Evolutionary conservation across 768 basidiomycete species (phyloP), one percentile per base, ranked within the genome.

Genomic region (Mrakia frigida): DNA sequence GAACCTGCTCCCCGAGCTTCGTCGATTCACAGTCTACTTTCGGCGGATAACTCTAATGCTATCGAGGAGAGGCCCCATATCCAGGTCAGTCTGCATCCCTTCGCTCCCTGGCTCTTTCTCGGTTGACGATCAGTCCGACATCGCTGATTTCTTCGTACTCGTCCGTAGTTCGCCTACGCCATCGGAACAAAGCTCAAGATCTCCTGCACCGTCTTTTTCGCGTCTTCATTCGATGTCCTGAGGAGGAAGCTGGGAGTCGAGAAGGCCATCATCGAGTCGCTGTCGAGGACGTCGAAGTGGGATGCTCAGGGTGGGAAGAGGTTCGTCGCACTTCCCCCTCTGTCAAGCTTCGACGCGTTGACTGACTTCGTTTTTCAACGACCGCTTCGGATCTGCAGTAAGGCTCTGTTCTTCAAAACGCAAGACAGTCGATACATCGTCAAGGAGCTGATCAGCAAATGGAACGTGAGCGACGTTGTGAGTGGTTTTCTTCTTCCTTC

Each of bases 161-260:
- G 25, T 56, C 10, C 25, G n/a, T 39, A 68, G 65, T 68, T 68
- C 65, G 90, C 91, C 76, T 91, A 90, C 87, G 90, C 89, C 2
- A 85, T 92, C 70, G 90, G 91, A 53, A 90, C 90, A 81, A 61
- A 88, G 76, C 84, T 91, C 75, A 90, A 89, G 83, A 89, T 92
- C 81, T 90, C 89, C 81, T 93, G 91, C 81, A 93, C 90, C 23
- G 89, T 90, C 18, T 93, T 92, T 82, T 92, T 90, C 81, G 91
- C 92, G 46, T 88, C 88, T 77, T 90, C 92, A 81, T 94, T 94
- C 81, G 91, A 92, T 80, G 80, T 84, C 35, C 84, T 93, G 31
- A 83, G 92, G 61, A 84, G 85, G 79, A 83, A 89, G 78, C 93
- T 91, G 81, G 91, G 89, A 3, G 85, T 92, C 67, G 89, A 90